These are phyloP conservation scores for Miamiensis avidus DNA, from an alignment of 169 alveolate genomes.

Conservation along the genomic window DNA sequence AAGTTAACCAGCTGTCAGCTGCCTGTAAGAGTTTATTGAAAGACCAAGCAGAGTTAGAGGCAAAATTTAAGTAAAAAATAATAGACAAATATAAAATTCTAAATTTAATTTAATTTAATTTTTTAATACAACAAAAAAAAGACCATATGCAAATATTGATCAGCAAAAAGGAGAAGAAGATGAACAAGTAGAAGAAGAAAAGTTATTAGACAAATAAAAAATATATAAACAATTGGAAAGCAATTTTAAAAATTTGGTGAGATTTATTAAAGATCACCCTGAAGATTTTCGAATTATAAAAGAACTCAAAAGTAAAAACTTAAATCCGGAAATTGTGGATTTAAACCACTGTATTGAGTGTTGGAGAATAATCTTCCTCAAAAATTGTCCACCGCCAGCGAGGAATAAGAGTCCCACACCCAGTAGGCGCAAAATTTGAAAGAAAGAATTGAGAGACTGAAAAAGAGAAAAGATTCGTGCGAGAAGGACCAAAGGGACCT, in stretches of 20 bases:
- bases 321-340: conserved; percentile 43
- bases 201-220: conserved; percentile 32
- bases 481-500: background rate
- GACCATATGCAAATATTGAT: conserved; percentile 29
- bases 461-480: background rate
- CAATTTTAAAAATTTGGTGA: conserved; percentile 35
- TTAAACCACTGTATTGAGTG: conserved; percentile 43
- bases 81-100: too few relatives aligned
- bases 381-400: conserved; percentile 42
- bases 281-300: conserved; percentile 39
- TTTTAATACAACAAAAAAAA: too few relatives aligned
- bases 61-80: conserved; percentile 13
- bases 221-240: conserved; percentile 35
- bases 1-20: conserved; percentile 17
- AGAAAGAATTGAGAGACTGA: background rate
- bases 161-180: conserved; percentile 21
- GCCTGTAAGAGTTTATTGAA: conserved; percentile 18
- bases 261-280: conserved; percentile 27
- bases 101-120: too few relatives aligned
- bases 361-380: conserved; percentile 31
- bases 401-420: conserved; percentile 35
- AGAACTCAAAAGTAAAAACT: conserved; percentile 38
- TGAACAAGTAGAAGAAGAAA: conserved; percentile 44
- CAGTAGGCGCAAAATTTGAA: background rate
- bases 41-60: conserved; percentile 41